A percentile compares a stretch with the other conserved stretches of the same genome.
These are phyloP conservation scores for Alisma plantagoaquatica DNA, from an alignment of 106 monocot species.

Conservation along the genomic window DNA sequence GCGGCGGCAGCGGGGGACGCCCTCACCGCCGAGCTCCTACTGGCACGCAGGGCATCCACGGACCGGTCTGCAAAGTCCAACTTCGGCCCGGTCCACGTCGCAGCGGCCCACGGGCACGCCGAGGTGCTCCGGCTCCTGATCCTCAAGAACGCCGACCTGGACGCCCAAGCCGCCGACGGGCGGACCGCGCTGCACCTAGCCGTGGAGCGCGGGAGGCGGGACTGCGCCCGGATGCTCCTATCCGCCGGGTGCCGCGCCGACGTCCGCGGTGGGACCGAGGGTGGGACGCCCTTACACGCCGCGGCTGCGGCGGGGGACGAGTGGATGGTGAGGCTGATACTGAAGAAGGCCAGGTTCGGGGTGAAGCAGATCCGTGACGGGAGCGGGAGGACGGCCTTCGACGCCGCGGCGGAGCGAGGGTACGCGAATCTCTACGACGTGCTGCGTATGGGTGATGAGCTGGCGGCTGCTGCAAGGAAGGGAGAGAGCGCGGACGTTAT, in stretches of 20 bases:
- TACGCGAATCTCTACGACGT: slow-evolving; percentile 21
- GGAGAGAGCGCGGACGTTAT: slow-evolving; percentile 20
- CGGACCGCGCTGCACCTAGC: slow-evolving; percentile 36
- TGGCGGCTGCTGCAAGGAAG: slow-evolving; percentile 33
- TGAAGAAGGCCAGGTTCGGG: slow-evolving; percentile 17
- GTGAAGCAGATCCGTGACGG: slow-evolving; percentile 21
- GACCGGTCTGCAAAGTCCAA: slow-evolving; percentile 10
- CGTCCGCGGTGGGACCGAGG: slow-evolving; percentile 21
- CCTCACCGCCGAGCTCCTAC: slow-evolving; percentile 37
- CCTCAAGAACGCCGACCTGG: slow-evolving; percentile 16
- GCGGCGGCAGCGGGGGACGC: slow-evolving; percentile 36
- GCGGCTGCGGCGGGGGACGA: slow-evolving; percentile 38
- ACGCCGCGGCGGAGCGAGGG: slow-evolving; percentile 30
- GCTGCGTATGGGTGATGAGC: slow-evolving; percentile 16
- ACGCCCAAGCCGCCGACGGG: slow-evolving; percentile 27
- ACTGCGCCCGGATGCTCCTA: slow-evolving; percentile 23
- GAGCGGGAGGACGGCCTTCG: slow-evolving; percentile 33
- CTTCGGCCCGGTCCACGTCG: slow-evolving; percentile 29
- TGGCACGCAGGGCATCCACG: slow-evolving; percentile 24
- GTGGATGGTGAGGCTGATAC: slow-evolving; percentile 18
- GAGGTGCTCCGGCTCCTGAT: slow-evolving; percentile 35
- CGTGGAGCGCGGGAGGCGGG: slow-evolving; percentile 17
- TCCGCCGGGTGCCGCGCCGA: slow-evolving; percentile 23
- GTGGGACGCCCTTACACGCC: slow-evolving; percentile 31
- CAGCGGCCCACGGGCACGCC: slow-evolving; percentile 22